phyloP scores from a whole-genome alignment of 2,329 filamentous ascomycete genomes.

The Elsinoe batatas region DNA sequence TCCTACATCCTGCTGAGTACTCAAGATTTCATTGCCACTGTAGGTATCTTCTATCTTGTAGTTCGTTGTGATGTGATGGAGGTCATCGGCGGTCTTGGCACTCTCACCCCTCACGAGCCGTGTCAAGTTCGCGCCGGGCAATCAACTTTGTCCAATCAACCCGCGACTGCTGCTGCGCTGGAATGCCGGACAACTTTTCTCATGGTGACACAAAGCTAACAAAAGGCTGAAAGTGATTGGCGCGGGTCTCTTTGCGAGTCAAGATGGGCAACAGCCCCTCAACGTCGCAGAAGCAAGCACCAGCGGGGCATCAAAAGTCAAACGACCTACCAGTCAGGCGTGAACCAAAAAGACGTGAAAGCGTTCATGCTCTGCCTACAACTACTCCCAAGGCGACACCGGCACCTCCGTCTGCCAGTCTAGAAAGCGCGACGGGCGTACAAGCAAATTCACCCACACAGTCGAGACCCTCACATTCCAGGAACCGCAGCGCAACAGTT shows the following conservation, averaged over 20 bases:
- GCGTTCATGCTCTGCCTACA: conserved; percentile 30
- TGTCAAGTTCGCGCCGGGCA: background rate
- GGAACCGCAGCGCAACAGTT: conserved; percentile 23
- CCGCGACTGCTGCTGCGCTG: background rate
- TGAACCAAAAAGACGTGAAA: conserved; percentile 30
- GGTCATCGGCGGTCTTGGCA: background rate
- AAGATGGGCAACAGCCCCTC: conserved; percentile 42
- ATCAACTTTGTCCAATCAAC: background rate
- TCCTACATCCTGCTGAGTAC: background rate
- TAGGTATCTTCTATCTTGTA: background rate
- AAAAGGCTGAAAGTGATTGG: conserved; percentile 4
- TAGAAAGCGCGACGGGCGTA: conserved; percentile 24
- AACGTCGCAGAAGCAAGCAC: conserved; percentile 15
- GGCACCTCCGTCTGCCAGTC: conserved; percentile 29
- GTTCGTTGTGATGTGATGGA: background rate
- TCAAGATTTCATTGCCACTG: background rate
- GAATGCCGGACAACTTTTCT: background rate
- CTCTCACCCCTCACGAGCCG: conserved; percentile 1
- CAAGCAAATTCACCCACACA: conserved; percentile 14
- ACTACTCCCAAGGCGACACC: conserved; percentile 26
- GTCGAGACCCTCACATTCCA: conserved; percentile 17
- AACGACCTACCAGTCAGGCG: conserved; percentile 17
- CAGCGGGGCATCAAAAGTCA: conserved; percentile 16
- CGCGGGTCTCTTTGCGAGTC: conserved; percentile 1
- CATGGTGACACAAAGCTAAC: conserved; percentile 1